Evolutionary conservation across 768 basidiomycete species (phyloP), one percentile per base, ranked within the genome.

Genomic region (Podaxis mareebaensis): DNA sequence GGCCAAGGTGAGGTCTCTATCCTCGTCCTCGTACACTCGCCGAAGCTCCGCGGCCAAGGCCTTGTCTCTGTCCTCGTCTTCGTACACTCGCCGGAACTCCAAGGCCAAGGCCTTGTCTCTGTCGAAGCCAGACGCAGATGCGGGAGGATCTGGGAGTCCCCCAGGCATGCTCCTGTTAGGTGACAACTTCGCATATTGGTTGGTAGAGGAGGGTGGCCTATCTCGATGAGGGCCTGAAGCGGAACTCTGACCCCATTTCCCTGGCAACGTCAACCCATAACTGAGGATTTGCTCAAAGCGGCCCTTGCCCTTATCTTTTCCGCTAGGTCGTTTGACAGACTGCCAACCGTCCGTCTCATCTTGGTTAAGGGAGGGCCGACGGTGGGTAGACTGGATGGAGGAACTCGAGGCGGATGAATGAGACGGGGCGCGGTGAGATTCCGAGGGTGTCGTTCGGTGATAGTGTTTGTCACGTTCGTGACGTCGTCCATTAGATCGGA

Each of bases 311-410:
- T 33, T 33, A 33, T 33, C 33, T 10, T 63, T 63, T 17, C 40
- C 40, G n/a, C 54, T 20, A 7, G 38, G 22, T 28, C 61, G 42
- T 28, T 10, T 10, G 8, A 63, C 55, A 42, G 48, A 38, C 46
- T 63, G 54, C 61, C 61, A 57, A 30, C 46, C 61, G 33, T 51
- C 26, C 40, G 36, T 51, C 36, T 52, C 48, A 22, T 33, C 54
- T 20, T 28, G 46, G 10, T 24, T 4, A 30, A 7, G 24, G 52
- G 51, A 30, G 28, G 38, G 30, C 22, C n/a, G 38, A 39, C 39
- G 54, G 39, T 42, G 40, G 17, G 39, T n/a, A 53, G 51, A 26
- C 52, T 53, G 60, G 39, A 52, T 40, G 24, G 51, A 28, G 6
- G 54, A 40, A 22, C 13, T 57, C 3, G 56, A 57, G 24, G 39